Percentiles rank a stretch among this genome's conserved stretches.
phyloP scores from a whole-genome alignment of 1,284 basidiomycete genomes.

The Apiotrichum gracile region DNA sequence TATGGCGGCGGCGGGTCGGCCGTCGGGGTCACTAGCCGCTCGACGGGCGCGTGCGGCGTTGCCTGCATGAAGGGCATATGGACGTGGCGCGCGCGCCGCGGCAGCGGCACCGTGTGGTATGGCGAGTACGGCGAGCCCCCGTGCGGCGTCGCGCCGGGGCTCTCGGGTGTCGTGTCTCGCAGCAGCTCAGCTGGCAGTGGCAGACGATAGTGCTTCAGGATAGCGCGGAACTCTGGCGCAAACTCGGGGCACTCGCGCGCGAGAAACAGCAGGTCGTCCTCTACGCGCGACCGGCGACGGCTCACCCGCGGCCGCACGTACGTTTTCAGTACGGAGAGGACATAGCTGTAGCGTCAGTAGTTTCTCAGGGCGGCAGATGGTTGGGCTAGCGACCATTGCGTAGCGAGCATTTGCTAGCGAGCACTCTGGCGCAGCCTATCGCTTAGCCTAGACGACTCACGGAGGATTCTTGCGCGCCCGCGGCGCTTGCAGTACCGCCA shows the following conservation, averaged over 20 bases:
- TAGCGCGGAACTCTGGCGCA: constrained; percentile 2
- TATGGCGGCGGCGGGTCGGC: constrained; percentile 3
- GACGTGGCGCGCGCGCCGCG: neutral
- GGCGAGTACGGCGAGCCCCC: neutral
- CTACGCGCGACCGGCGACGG: neutral
- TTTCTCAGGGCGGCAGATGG: neutral
- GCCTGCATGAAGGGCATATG: neutral
- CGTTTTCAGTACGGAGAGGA: neutral
- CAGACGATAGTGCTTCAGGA: neutral
- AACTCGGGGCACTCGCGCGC: neutral
- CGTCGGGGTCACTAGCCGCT: neutral
- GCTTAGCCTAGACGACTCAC: neutral
- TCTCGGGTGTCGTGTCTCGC: neutral
- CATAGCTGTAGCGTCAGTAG: neutral
- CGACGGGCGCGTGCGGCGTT: neutral
- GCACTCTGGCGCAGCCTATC: too few species aligned
- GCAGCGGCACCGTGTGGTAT: neutral
- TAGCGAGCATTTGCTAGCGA: neutral
- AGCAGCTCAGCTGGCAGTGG: neutral
- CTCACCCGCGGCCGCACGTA: neutral
- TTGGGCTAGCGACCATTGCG: too few species aligned
- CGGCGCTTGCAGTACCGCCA: neutral
- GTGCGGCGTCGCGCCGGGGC: neutral
- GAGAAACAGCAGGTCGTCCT: neutral
- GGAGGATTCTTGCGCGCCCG: neutral